phyloP scores from a whole-genome alignment of 805 yeast species.

The Yamadazyma nakazawae region DNA sequence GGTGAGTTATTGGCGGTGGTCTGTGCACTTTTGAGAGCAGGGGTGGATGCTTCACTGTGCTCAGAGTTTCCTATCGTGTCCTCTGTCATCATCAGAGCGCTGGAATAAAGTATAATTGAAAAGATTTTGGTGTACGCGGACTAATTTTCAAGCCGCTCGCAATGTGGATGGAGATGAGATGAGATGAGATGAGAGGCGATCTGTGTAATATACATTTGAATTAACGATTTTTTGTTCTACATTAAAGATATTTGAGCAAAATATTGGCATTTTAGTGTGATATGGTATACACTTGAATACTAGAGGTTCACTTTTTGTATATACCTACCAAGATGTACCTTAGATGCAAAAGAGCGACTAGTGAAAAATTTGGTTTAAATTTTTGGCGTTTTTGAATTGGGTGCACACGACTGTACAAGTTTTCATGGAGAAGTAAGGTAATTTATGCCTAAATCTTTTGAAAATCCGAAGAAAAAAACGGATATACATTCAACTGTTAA shows the following conservation, averaged over 20 bases:
- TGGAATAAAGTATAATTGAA: not conserved
- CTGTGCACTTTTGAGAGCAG: not conserved
- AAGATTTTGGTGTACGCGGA: constrained; percentile 5
- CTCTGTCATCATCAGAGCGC: constrained; percentile 1
- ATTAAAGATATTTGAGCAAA: too few species aligned
- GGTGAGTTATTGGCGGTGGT: not conserved
- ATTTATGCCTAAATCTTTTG: too few species aligned
- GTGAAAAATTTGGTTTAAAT: not conserved
- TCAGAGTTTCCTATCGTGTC: not conserved
- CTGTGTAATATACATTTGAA: not conserved
- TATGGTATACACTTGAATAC: too few species aligned
- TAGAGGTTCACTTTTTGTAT: too few species aligned
- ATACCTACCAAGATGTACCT: not conserved
- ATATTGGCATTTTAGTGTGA: too few species aligned
- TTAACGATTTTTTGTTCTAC: not conserved
- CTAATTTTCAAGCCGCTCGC: constrained; percentile 11
- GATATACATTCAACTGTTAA: not conserved
- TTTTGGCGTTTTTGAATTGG: not conserved
- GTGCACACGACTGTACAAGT: constrained; percentile 1
- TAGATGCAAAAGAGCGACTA: not conserved
- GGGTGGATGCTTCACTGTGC: not conserved
- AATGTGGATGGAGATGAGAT: constrained; percentile 11
- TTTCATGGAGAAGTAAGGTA: too few species aligned
- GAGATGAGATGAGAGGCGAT: constrained; percentile 4
- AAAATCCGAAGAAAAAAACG: too few species aligned